Base-by-base conservation (phyloP, 345 rosid genomes). In the Brassica carinata region DNA sequence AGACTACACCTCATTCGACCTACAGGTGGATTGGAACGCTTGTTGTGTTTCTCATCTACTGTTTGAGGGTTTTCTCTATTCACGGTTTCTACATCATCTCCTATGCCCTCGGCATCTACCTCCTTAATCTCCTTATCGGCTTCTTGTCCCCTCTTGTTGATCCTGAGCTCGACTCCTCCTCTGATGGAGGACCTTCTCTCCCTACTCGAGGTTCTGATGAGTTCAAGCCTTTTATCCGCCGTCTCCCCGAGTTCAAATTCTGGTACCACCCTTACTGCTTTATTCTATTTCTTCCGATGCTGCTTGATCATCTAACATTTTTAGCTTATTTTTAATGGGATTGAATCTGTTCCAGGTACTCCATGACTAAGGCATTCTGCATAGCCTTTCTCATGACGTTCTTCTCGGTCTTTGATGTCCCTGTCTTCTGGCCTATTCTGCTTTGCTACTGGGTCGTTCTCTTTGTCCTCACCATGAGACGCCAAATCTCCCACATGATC, bases 131-230 rank as follows among this genome's bases (percentile, higher is more conserved):
- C 79, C 87, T 95, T 30, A 93, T 95, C 7, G 99, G 99, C 73
- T 95, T 95, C 83, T 82, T 95, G 84, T 95, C 99, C 1, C 99
- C 99, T 72, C 84, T 93, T 51, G 94, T 90, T 75, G 98, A 93
- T 82, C 99, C 99, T 19, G 98, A 93, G 57, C 88, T 3, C 63
- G 96, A 89, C 31, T 81, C 48, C 73, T 84, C 94, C 45, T 43
- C 51, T 43, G 51, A 43, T 5, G 94, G 89, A 73, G 97, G 96
- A 40, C 87, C 99, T 82, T 43, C 85, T 45, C 83, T 95, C 73
- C 99, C 99, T 0, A 95, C 99, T 30, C 89, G 90, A 77, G 96
- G 94, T 65, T 95, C 99, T 55, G 98, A 95, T 75, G 99, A 95
- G 84, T 95, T 95, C 88, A 93, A 90, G 88, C 98, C 98, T 0